Percentiles rank a stretch among this genome's conserved stretches.
phyloP scores from a whole-genome alignment of 768 basidiomycete genomes.

The Russula compacta region DNA sequence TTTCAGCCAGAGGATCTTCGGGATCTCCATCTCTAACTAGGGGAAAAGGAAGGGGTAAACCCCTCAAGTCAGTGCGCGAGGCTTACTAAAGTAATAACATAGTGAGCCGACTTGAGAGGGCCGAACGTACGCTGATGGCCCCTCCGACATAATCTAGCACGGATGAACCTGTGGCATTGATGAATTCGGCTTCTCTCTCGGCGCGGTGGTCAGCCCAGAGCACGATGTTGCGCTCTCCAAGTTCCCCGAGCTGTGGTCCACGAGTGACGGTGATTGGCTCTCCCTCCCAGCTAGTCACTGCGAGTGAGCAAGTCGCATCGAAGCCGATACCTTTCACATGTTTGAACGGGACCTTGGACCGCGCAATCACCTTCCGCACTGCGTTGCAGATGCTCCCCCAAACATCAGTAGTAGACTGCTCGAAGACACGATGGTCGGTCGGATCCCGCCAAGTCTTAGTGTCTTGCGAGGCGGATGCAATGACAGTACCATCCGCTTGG shows the following conservation, averaged over 20 bases:
- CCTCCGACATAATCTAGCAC: constrained; percentile 95
- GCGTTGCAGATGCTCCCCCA: constrained; percentile 62
- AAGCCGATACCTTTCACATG: constrained; percentile 84
- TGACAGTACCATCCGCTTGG: constrained; percentile 52
- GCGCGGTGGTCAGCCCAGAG: constrained; percentile 98
- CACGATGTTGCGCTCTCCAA: constrained; percentile 76
- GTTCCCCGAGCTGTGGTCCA: constrained; percentile 50
- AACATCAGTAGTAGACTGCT: constrained; percentile 88
- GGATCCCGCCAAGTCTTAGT: constrained; percentile 84
- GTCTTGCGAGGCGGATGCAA: constrained; percentile 71
- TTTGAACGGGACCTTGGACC: constrained; percentile 44
- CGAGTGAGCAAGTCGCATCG: constrained; percentile 94
- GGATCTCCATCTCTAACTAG: constrained; percentile 96
- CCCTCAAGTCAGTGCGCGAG: not conserved
- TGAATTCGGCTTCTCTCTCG: constrained; percentile 80
- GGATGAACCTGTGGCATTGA: constrained; percentile 76
- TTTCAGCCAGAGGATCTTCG: constrained; percentile 96
- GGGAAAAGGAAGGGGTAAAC: not conserved
- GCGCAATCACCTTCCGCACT: constrained; percentile 52
- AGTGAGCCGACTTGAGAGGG: not conserved
- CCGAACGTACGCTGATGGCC: constrained; percentile 72
- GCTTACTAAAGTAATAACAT: not conserved
- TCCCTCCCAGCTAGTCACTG: constrained; percentile 70
- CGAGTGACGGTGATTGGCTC: constrained; percentile 67
- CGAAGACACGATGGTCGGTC: constrained; percentile 85